These are phyloP conservation scores for Sisymbrium altissimum DNA, from an alignment of 345 rosid genomes.

Conservation along the genomic window DNA sequence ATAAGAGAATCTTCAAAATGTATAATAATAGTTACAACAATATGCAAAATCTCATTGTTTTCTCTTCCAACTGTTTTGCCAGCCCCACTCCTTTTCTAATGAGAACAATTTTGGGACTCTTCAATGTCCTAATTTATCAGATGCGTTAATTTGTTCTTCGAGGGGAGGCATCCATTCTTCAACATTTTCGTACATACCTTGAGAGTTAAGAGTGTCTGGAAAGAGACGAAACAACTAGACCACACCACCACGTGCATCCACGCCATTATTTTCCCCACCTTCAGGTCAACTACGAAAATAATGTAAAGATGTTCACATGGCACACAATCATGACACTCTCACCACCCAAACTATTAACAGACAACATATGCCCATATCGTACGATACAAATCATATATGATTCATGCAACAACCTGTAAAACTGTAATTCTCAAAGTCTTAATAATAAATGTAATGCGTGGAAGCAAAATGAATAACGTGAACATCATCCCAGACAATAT, in stretches of 20 bases:
- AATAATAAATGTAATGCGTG: constrained; percentile 13
- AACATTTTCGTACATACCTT: constrained; percentile 8
- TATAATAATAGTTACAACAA: too few relatives aligned
- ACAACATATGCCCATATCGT: constrained; percentile 7
- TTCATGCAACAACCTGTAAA: constrained; percentile 17
- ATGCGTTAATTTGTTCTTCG: neutral
- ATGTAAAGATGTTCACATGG: constrained; percentile 25
- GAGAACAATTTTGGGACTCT: neutral
- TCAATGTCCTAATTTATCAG: neutral
- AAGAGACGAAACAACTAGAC: constrained; percentile 29
- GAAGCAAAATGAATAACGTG: constrained; percentile 29
- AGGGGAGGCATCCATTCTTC: neutral
- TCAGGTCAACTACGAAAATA: constrained; percentile 6
- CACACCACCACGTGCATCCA: constrained; percentile 21
- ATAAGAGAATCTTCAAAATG: neutral
- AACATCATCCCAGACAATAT: constrained; percentile 24
- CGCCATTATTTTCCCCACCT: constrained; percentile 6
- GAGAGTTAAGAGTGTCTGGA: neutral
- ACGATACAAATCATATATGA: neutral
- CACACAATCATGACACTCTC: neutral
- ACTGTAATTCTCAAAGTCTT: constrained; percentile 2
- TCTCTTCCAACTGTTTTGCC: constrained; percentile 6
- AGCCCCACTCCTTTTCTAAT: neutral
- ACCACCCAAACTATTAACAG: neutral
- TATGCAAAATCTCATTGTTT: neutral